Conservation (phyloP, 1,284 basidiomycete genomes). For the Cryptococcus deneoformans region DNA sequence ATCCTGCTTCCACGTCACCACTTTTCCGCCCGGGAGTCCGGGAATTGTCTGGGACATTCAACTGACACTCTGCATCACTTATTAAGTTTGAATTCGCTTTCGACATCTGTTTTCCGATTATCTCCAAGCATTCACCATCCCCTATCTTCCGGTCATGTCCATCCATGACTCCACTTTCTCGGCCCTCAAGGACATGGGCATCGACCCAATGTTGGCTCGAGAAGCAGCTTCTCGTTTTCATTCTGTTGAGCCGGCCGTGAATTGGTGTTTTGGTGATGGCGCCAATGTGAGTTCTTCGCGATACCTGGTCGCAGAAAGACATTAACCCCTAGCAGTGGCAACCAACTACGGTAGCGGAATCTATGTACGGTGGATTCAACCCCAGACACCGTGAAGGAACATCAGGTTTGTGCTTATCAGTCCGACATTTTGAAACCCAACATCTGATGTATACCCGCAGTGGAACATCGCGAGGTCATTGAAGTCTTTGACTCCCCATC, state of each 20-base stretch:
- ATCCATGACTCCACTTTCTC: conserved; percentile 21
- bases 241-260: conserved; percentile 35
- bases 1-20: too few relatives aligned
- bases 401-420: conserved; percentile 3
- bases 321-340: conserved; percentile 16
- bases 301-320: not conserved
- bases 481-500: conserved; percentile 3
- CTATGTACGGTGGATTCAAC: conserved; percentile 1
- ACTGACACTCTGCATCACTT: too few relatives aligned
- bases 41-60: too few relatives aligned
- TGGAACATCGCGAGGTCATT: conserved; percentile 23
- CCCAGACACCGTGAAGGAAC: conserved; percentile 6
- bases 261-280: conserved; percentile 47
- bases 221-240: conserved; percentile 35
- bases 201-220: conserved; percentile 27
- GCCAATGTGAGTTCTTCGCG: conserved; percentile 22
- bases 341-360: conserved; percentile 7
- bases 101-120: too few relatives aligned
- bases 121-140: not conserved
- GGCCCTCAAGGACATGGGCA: conserved; percentile 37
- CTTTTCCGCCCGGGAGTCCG: too few relatives aligned
- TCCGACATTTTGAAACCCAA: not conserved
- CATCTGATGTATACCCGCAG: conserved; percentile 1
- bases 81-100: too few relatives aligned
- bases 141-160: conserved; percentile 16